phyloP scores from a whole-genome alignment of 108 stramenopile genomes.

The Cyclotella choctawhatcheeana region DNA sequence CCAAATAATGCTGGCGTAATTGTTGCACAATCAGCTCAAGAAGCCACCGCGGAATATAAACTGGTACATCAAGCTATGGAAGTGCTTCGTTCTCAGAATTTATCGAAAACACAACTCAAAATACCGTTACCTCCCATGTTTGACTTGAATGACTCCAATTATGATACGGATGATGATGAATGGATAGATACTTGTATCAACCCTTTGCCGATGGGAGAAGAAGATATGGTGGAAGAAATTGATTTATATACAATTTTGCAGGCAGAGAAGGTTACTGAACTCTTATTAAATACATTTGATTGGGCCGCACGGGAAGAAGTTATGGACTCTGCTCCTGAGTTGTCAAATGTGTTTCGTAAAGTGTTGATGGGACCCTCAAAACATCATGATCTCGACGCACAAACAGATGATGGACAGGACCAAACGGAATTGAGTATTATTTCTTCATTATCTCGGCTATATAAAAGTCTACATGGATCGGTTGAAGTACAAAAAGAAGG shows the following conservation, averaged over 20 bases:
- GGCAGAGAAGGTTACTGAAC: conserved; percentile 72
- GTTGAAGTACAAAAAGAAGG: conserved; percentile 59
- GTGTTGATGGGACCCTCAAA: conserved; percentile 30
- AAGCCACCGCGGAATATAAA: conserved; percentile 62
- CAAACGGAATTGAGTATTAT: background rate
- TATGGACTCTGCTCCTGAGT: conserved; percentile 32
- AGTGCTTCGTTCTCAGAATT: conserved; percentile 26
- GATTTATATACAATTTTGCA: conserved; percentile 73
- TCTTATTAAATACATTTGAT: conserved; percentile 50
- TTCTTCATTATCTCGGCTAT: conserved; percentile 12
- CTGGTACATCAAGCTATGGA: conserved; percentile 60
- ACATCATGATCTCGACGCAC: background rate
- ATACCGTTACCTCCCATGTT: conserved; percentile 65
- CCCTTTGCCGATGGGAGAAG: conserved; percentile 21
- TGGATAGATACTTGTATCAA: conserved; percentile 55
- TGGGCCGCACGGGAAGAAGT: conserved; percentile 56
- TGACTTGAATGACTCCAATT: conserved; percentile 37
- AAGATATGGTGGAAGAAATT: conserved; percentile 30
- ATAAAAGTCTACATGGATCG: conserved; percentile 27
- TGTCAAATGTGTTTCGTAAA: conserved; percentile 46
- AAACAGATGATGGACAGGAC: conserved; percentile 28
- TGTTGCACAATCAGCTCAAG: conserved; percentile 61
- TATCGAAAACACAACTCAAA: background rate
- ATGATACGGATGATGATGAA: conserved; percentile 78
- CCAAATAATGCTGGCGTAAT: conserved; percentile 6